Evolutionary conservation across 192 early-diverging fungal species (phyloP).

Genomic region (Coemansia sp.): DNA sequence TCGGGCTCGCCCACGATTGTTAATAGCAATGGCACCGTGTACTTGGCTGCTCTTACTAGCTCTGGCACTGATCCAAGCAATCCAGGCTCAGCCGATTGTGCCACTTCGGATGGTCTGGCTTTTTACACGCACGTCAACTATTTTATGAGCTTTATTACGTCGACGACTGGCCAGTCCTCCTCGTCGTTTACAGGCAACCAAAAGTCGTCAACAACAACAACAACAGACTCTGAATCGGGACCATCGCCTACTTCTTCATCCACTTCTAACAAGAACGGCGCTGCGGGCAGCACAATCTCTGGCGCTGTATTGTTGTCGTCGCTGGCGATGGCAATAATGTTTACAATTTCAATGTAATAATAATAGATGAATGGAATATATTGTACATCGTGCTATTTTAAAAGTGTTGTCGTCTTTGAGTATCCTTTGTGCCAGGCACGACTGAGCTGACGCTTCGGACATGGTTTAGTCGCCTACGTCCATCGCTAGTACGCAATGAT

Average conservation of each 20-base stretch:
- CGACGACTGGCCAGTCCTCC: constrained; percentile 1
- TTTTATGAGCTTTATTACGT: constrained; percentile 35
- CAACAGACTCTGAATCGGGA: background rate
- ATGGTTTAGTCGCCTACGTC: constrained; percentile 10
- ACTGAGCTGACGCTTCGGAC: constrained; percentile 23
- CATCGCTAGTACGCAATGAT: background rate
- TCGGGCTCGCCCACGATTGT: constrained; percentile 30
- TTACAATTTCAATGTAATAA: background rate
- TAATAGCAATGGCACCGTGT: constrained; percentile 2
- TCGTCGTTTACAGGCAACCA: constrained; percentile 5
- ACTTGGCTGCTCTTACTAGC: constrained; percentile 38
- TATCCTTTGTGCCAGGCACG: background rate
- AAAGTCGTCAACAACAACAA: background rate
- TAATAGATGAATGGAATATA: background rate
- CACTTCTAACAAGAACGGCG: background rate
- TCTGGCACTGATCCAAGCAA: constrained; percentile 29
- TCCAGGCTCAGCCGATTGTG: constrained; percentile 33
- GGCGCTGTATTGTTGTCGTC: background rate
- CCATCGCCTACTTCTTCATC: background rate
- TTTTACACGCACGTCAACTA: constrained; percentile 50
- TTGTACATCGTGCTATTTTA: background rate
- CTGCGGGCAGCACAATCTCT: background rate
- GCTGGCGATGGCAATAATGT: constrained; percentile 5
- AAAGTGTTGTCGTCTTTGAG: background rate
- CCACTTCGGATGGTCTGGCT: constrained; percentile 26